phyloP scores from a whole-genome alignment of 257 asterid genomes.

The Osmanthus fragrans region DNA sequence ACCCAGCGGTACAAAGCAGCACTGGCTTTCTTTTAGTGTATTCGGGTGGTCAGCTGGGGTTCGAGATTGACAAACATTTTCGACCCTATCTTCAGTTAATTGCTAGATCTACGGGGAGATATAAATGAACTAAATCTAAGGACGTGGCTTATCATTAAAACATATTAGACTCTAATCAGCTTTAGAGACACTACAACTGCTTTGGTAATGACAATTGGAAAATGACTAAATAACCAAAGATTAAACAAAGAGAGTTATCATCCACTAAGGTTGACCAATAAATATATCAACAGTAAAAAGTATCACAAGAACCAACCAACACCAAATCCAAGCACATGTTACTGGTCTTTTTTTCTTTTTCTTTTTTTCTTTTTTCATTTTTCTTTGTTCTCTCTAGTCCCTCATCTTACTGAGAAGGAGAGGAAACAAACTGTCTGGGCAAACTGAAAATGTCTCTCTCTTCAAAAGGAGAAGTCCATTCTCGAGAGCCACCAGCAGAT shows the following conservation, averaged over 20 bases:
- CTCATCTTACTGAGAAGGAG: slow-evolving; percentile 65
- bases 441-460: slow-evolving; percentile 85
- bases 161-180: too few species aligned
- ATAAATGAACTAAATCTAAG: too few species aligned
- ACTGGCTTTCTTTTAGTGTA: too few species aligned
- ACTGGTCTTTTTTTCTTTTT: slow-evolving; percentile 37
- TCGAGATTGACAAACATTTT: too few species aligned
- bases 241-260: neutral
- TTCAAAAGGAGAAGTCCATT: slow-evolving; percentile 93
- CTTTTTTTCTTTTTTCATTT: slow-evolving; percentile 12
- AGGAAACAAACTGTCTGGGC: slow-evolving; percentile 87
- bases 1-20: too few species aligned
- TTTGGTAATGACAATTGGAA: too few species aligned
- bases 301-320: slow-evolving; percentile 42
- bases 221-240: neutral
- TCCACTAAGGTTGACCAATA: slow-evolving; percentile 33
- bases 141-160: too few species aligned
- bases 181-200: too few species aligned
- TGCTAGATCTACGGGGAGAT: too few species aligned
- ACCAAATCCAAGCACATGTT: slow-evolving; percentile 23
- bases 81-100: too few species aligned
- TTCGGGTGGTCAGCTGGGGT: too few species aligned
- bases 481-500: slow-evolving; percentile 52
- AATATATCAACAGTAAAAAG: slow-evolving; percentile 34
- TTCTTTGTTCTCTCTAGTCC: slow-evolving; percentile 33